phyloP scores from a whole-genome alignment of 345 rosid species.

The Crucihimalaya himalaica region DNA sequence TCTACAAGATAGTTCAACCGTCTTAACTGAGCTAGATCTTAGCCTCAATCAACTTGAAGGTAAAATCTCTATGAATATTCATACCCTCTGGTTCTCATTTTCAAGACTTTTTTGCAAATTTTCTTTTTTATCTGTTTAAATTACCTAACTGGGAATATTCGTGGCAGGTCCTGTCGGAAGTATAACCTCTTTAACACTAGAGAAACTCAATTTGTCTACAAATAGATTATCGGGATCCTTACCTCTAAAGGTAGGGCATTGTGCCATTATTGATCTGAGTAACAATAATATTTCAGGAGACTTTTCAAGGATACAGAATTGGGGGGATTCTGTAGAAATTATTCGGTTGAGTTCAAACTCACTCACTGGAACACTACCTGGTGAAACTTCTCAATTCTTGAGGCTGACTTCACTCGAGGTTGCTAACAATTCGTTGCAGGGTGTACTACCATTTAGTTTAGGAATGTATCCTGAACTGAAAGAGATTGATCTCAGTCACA shows the following conservation, averaged over 20 bases:
- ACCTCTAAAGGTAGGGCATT: conserved; percentile 63
- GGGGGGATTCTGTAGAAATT: conserved; percentile 81
- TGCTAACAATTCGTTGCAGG: conserved; percentile 69
- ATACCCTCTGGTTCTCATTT: background rate
- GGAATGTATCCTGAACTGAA: conserved; percentile 67
- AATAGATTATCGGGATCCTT: conserved; percentile 71
- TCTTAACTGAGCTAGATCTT: conserved; percentile 82
- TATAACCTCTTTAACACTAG: conserved; percentile 71
- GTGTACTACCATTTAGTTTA: conserved; percentile 60
- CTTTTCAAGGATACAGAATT: conserved; percentile 65
- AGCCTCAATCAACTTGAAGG: conserved; percentile 82
- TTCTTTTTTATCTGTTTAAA: background rate
- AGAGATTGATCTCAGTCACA: conserved; percentile 70
- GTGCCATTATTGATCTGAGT: conserved; percentile 76
- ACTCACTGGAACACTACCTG: conserved; percentile 64
- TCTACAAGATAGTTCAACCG: conserved; percentile 72
- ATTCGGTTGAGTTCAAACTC: conserved; percentile 75
- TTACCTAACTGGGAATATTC: conserved; percentile 4
- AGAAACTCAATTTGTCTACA: conserved; percentile 74
- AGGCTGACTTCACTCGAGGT: conserved; percentile 63
- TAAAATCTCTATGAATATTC: conserved; percentile 26
- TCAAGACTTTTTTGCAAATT: background rate
- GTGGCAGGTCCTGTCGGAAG: conserved; percentile 74
- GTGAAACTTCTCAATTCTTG: conserved; percentile 70
- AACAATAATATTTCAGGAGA: conserved; percentile 70